Base-by-base conservation (phyloP, 1,139 yeast species). In the Kodamaea sp. region DNA sequence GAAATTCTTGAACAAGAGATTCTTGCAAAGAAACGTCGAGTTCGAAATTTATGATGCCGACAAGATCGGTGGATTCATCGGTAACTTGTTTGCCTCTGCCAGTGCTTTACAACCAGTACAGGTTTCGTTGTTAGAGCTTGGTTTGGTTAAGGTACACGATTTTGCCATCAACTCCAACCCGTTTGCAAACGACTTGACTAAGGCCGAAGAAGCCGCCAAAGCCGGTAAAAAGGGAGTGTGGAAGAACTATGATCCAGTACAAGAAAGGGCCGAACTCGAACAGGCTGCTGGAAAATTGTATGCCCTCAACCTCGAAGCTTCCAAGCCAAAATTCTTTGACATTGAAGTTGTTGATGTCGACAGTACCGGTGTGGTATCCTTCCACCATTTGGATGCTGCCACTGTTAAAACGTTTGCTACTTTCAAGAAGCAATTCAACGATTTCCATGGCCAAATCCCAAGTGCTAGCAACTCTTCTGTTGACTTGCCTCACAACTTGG, bases 31-130 rank as follows among this genome's bases (percentile, higher is more conserved):
- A 52, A 85, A 80, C 45, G 83, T 86, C 30, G 80, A 76, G 46
- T 68, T 87, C 46, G 83, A 82, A 37, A 74, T 87, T 18, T 76
- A 78, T 44, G 83, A 77, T 40, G 74, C 76, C 36, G 96, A 88
- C 56, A 84, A 81, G 53, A 70, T 83, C 41, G 96, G 96, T 39
- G 86, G 85, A 0, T 88, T 87, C 49, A 78, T 86, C 53, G 95
- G 95, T 33, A 78, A 82, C 48, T 51, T 86, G 34, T 83, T 66
- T 52, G 54, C 78, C 10, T 75, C 75, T 15, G 71, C 77, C 7
- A 70, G 71, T 31, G 24, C 41, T 1, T 55, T 63, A 22, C 42
- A 47, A 16, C 89, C 95, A 10, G 70, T 83, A 37, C 89, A 85
- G 48, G 63, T 73, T 5, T 59, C 66, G n/a, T 66, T 88, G 37